Base-by-base conservation (phyloP, 1,139 yeast genomes). In the Kodamaea derodonti region DNA sequence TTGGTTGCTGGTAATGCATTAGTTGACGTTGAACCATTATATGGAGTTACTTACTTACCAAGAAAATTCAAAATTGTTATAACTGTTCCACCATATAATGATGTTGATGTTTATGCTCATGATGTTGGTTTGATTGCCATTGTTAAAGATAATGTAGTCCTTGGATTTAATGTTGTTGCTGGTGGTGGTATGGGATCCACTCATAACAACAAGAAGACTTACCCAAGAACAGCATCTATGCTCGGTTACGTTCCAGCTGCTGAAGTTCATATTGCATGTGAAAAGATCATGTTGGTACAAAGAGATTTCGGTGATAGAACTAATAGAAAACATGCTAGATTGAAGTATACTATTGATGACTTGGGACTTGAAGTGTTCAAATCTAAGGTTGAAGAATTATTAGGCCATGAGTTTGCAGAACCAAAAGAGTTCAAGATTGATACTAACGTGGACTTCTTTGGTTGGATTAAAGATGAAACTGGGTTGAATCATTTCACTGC, bases 121-220 rank as follows among this genome's bases (percentile, higher is more conserved):
- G 98, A 92, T 65, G 77, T 90, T 51, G 98, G 97, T 46, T 72
- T 92, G 49, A 79, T 92, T 58, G 88, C 97, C 23, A 88, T 92
- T 56, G 80, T 87, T 31, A 86, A 83, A 51, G 74, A 77, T 47
- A 69, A 78, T 43, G 72, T 72, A 33, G 79, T 72, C 40, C 62
- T 61, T 34, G 98, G 97, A 35, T 92, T 79, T 71, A 90, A 92
- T 52, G 79, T 92, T 34, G 74, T 84, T 43, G 95, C 83, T 43
- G 98, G 97, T 60, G 98, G 97, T 68, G 98, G 97, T 72, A 90
- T 92, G 97, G 98, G 97, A 52, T 77, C 95, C 27, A 92, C 97
- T 23, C 98, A 92, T 62, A 90, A 90, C 71, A 92, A 92, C 69
- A 84, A 84, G 56, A 92, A 90, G 73, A 92, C 98, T 0, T 92